Evolutionary conservation across 179 eudicot genomes (phyloP), one percentile per base, ranked within the genome.

Genomic region (Drosera spatulata): DNA sequence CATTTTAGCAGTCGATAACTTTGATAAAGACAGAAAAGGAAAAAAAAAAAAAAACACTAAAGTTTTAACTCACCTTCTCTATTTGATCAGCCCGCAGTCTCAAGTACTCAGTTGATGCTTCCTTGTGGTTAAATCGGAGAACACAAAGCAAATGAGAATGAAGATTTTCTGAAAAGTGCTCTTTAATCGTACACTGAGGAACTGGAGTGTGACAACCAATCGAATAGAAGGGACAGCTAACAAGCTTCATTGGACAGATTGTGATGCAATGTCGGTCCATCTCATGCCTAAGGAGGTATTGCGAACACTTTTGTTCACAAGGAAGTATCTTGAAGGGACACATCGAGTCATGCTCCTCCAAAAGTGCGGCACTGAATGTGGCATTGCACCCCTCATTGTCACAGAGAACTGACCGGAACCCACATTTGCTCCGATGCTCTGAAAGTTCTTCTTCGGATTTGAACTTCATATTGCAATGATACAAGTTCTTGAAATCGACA

Each of bases 221-320:
- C 9, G 83, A 79, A 71, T 75, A 82, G 69, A 93, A 93, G 3
- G 95, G 82, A 72, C 99, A 93, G 53, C 80, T 86, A 15, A 85
- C 78, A 43, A 82, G 96, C 77, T 89, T 93, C 97, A 89, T 89
- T 2, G 95, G 86, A 61, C 99, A 93, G 56, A 80, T 73, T 37
- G 99, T 93, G n/a, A 93, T 85, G 72, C 99, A 93, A 70, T 93
- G 99, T 62, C 82, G 75, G 69, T 93, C 99, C 97, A 93, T 93
- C 59, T 86, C 95, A 41, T 84, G 83, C 73, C 99, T 89, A 77
- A 89, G 66, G 60, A 93, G 71, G 46, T 56, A 56, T 48, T 71
- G 86, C 2, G 87, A 59, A 73, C 99, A 93, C 47, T 81, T 78
- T 75, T 93, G 99, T 75, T 93, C 99, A 72, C 99, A 93, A 13